These are phyloP conservation scores for Taphrina betulina DNA, from an alignment of 1,139 yeast species.

Conservation along the genomic window DNA sequence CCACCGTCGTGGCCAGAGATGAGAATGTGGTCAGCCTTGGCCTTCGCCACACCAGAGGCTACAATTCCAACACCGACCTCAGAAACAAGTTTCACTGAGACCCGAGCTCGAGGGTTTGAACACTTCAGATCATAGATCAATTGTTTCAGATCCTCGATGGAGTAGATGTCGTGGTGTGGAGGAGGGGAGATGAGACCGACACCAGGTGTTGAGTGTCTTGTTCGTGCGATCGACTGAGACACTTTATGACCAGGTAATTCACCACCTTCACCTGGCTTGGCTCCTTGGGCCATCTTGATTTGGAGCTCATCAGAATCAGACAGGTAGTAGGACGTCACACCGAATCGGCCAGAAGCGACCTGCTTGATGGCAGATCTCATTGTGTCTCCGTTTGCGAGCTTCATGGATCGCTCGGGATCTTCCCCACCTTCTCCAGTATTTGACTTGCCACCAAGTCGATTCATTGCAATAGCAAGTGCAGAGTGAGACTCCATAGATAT, in stretches of 20 bases:
- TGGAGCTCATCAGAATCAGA: conserved; percentile 97
- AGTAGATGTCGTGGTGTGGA: conserved; percentile 97
- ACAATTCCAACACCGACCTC: conserved; percentile 99
- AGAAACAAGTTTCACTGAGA: conserved; percentile 91
- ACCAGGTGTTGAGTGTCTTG: conserved; percentile 95
- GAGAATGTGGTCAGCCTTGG: conserved; percentile 93
- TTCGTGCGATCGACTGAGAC: conserved; percentile 80
- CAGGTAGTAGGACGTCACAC: conserved; percentile 91
- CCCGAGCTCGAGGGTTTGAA: conserved; percentile 94
- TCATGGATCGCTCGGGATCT: conserved; percentile 84
- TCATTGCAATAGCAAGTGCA: conserved; percentile 97
- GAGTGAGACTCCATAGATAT: conserved; percentile 98
- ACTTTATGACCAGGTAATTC: conserved; percentile 96
- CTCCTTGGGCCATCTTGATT: conserved; percentile 99
- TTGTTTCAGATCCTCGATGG: conserved; percentile 96
- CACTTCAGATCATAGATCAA: conserved; percentile 94
- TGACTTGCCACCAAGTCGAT: conserved; percentile 93
- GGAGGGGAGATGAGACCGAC: conserved; percentile 98
- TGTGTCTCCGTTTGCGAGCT: conserved; percentile 80
- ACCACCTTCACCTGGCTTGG: conserved; percentile 99
- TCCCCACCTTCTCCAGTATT: conserved; percentile 99
- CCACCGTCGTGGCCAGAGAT: conserved; percentile 99
- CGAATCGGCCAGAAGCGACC: conserved; percentile 96
- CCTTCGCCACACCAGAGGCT: conserved; percentile 98
- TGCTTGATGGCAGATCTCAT: conserved; percentile 98